Evolutionary conservation across 2,329 filamentous ascomycete species (phyloP).

Genomic region (Neonectria ditissima): DNA sequence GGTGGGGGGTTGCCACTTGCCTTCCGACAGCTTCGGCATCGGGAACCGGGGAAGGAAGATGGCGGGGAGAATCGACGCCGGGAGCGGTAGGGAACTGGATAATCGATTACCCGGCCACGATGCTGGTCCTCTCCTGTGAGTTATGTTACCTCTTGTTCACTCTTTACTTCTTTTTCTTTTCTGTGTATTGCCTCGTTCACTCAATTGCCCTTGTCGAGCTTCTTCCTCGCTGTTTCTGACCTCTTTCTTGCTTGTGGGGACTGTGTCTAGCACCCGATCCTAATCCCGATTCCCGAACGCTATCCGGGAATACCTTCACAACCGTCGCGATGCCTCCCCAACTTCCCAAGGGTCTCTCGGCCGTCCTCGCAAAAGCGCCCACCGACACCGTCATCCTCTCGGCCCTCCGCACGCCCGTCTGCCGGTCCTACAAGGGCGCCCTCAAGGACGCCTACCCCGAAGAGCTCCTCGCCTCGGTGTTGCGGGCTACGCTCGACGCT

Average conservation of each 20-base stretch:
- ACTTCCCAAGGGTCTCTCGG: slow-evolving; percentile 68
- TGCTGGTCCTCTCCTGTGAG: slow-evolving; percentile 20
- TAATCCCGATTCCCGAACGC: slow-evolving; percentile 14
- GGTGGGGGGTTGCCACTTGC: slow-evolving; percentile 21
- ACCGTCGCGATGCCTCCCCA: slow-evolving; percentile 24
- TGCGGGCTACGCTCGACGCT: slow-evolving; percentile 61
- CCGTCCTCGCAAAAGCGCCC: slow-evolving; percentile 82
- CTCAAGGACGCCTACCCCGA: slow-evolving; percentile 93
- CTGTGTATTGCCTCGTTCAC: slow-evolving; percentile 14
- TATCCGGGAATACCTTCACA: slow-evolving; percentile 24
- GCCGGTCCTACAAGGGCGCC: slow-evolving; percentile 82
- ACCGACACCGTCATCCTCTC: slow-evolving; percentile 90
- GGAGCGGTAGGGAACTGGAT: slow-evolving; percentile 32
- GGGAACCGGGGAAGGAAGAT: slow-evolving; percentile 27
- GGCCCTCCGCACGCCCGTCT: slow-evolving; percentile 88
- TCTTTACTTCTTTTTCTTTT: slow-evolving; percentile 5
- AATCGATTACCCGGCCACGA: slow-evolving; percentile 41
- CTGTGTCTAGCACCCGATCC: slow-evolving; percentile 3
- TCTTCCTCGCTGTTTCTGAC: background rate
- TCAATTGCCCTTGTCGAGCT: slow-evolving; percentile 13
- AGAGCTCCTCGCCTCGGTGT: slow-evolving; percentile 79
- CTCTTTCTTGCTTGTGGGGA: background rate
- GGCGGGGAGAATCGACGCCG: slow-evolving; percentile 24
- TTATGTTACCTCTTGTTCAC: slow-evolving; percentile 10
- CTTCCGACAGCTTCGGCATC: slow-evolving; percentile 34